Percentiles rank a stretch among this genome's conserved stretches.
phyloP scores from a whole-genome alignment of 2,329 filamentous ascomycete genomes.

The Talaromyces atroroseus region DNA sequence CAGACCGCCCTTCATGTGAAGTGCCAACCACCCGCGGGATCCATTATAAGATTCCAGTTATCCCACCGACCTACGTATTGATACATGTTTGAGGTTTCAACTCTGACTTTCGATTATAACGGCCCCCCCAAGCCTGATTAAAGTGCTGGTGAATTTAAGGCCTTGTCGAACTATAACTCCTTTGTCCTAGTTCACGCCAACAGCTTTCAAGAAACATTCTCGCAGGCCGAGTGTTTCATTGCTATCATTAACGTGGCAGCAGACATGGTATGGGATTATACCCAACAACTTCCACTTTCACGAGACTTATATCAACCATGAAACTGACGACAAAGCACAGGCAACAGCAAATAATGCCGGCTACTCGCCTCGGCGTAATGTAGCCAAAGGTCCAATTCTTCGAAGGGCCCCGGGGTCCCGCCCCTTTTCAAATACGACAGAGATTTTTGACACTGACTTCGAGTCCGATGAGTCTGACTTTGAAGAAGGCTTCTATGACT shows the following conservation, averaged over 20 bases:
- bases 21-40: not conserved
- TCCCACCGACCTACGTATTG: not conserved
- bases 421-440: slow-evolving; percentile 28
- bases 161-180: not conserved
- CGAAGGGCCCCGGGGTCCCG: not conserved
- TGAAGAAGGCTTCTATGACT: slow-evolving; percentile 18
- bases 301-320: not conserved
- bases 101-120: not conserved
- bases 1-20: not conserved
- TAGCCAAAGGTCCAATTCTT: not conserved
- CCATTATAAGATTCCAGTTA: slow-evolving; percentile 1
- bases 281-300: not conserved
- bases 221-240: not conserved
- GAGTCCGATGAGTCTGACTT: slow-evolving; percentile 32
- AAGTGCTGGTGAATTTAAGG: not conserved
- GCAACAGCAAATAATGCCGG: not conserved
- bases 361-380: not conserved
- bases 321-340: not conserved
- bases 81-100: not conserved
- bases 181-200: not conserved
- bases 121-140: too few species aligned
- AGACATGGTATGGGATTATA: not conserved
- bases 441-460: slow-evolving; percentile 32
- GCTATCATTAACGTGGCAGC: not conserved
- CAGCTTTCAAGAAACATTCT: not conserved